Evolutionary conservation across 805 yeast species (phyloP), one percentile per base, ranked within the genome.

Genomic region (Candida chauliodis): DNA sequence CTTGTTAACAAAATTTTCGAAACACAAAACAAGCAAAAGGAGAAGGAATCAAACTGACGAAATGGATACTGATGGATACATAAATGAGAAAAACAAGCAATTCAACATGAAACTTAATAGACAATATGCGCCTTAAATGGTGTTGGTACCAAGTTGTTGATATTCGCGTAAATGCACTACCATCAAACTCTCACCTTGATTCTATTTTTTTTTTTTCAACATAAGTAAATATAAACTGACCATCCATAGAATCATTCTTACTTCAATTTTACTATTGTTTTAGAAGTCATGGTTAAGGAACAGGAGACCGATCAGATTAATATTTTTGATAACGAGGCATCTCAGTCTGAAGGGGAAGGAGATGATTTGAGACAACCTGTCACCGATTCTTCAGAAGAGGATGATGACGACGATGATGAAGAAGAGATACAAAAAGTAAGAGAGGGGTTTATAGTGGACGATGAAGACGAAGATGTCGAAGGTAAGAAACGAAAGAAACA

Each of bases 391-490:
- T 84, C 95, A 8, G 84, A 93, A 9, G 95, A 85, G 39, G 97
- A 90, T 44, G 97, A 89, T 28, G 95, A 85, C 25, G 90, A 82
- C 32, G 96, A 87, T 21, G 67, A 66, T 29, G 95, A 89, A 53
- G 96, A 90, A 48, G 97, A 90, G 53, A 79, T 84, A 33, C 75
- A 82, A 47, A 77, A 76, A 50, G 83, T 90, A 29, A 78, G 91
- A 34, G 95, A 89, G 45, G 97, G 96, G 0, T 89, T 91, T 60
- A 90, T 91, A 52, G 96, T 87, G 50, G 95, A 84, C 42, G 95
- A 81, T 15, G 81, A 72, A 17, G 81, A 71, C 10, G 51, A 49
- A 8, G 46, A 44, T 19, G 42, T 37, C 22, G 39, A 54, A 38
- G 49, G 58, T 44, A 55, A 56, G 51, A 63, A 64, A 47, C 56